A percentile compares a stretch with the other conserved stretches of the same genome.
These are phyloP conservation scores for Nakazawaea wyomingensis DNA, from an alignment of 805 yeast species.

Conservation along the genomic window DNA sequence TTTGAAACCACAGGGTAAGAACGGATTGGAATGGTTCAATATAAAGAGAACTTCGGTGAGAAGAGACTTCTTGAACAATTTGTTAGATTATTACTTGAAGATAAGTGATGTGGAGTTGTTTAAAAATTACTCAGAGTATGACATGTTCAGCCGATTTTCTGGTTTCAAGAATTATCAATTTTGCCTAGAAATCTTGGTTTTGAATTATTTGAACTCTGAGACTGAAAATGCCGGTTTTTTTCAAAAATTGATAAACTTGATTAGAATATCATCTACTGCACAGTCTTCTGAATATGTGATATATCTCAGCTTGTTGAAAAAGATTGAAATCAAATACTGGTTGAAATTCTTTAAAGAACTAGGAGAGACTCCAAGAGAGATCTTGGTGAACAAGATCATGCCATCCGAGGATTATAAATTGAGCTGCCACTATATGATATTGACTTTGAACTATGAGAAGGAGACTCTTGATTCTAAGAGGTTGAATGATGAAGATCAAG, in stretches of 20 bases:
- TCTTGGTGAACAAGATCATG: constrained; percentile 35
- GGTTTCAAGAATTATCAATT: constrained; percentile 39
- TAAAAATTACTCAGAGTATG: constrained; percentile 1
- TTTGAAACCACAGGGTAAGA: constrained; percentile 13
- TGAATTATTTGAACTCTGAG: constrained; percentile 24
- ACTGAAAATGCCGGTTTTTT: constrained; percentile 18
- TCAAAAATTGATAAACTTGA: constrained; percentile 27
- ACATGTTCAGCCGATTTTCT: constrained; percentile 28
- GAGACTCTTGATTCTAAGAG: constrained; percentile 22
- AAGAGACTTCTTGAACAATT: constrained; percentile 38
- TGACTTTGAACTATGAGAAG: constrained; percentile 45
- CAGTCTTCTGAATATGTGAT: constrained; percentile 24
- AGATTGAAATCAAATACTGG: constrained; percentile 52
- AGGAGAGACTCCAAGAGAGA: constrained; percentile 37
- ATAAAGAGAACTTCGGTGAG: constrained; percentile 29
- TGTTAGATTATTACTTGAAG: constrained; percentile 42
- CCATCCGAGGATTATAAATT: constrained; percentile 37
- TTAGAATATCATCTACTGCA: constrained; percentile 17
- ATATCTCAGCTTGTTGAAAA: constrained; percentile 47
- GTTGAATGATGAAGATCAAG: constrained; percentile 27
- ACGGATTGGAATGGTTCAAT: constrained; percentile 12
- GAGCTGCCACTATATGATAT: constrained; percentile 47
- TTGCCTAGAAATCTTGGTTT: constrained; percentile 44
- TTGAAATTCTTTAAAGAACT: constrained; percentile 36
- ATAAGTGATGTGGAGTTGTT: constrained; percentile 10